A percentile compares a stretch with the other conserved stretches of the same genome.
Evolutionary conservation across 148 eudicot species (phyloP).

Genomic region (Chenopodium formosanum): DNA sequence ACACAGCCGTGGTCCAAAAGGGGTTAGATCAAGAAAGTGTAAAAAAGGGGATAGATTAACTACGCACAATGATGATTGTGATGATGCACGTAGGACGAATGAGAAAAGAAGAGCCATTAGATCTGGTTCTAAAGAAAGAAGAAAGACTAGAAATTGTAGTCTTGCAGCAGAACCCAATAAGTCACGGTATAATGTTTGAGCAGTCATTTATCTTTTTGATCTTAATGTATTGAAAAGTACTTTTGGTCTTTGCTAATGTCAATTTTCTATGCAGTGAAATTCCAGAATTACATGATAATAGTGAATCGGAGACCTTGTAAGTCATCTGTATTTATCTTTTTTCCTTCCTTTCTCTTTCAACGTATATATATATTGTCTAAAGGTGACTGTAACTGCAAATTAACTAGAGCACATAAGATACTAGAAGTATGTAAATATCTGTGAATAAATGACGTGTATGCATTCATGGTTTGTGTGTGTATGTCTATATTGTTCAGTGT

Average conservation of each 20-base stretch:
- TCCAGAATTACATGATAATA: slow-evolving; percentile 4
- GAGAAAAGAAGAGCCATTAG: background rate
- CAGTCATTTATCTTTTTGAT: background rate
- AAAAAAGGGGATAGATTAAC: background rate
- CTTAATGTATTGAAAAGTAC: background rate
- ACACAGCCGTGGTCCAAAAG: background rate
- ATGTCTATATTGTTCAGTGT: background rate
- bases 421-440: no score
- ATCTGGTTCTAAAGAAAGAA: slow-evolving; percentile 4
- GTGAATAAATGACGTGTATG: background rate
- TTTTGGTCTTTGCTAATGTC: background rate
- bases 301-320: slow-evolving; percentile 22
- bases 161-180: background rate
- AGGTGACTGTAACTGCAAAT: no score
- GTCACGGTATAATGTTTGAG: slow-evolving; percentile 15
- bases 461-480: background rate
- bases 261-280: slow-evolving; percentile 18
- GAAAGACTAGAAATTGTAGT: background rate
- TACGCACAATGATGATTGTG: background rate
- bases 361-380: no score
- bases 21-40: slow-evolving; percentile 1
- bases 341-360: background rate
- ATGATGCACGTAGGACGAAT: background rate
- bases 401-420: background rate
- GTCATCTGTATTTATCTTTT: background rate